Base-by-base conservation (phyloP, 2,329 filamentous ascomycete genomes). In the Dactylellina leptospora region DNA sequence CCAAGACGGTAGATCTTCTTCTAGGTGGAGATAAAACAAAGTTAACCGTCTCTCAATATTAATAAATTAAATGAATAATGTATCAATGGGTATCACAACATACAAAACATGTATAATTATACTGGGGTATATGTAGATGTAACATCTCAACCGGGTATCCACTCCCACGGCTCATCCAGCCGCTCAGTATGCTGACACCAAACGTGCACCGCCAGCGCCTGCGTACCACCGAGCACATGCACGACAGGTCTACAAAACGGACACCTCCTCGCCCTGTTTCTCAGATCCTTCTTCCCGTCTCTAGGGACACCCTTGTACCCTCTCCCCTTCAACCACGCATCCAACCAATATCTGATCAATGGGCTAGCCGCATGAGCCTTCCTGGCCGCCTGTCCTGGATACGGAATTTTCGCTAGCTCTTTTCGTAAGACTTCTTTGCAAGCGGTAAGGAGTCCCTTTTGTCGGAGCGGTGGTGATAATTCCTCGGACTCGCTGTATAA, bases 291-390 rank as follows among this genome's bases (percentile, higher is more conserved):
- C 6, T 27, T 54, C 22, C 38, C 50, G 11, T 30, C 33, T 9
- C 33, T 33, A 1, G 56, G 48, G 2, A 62, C 23, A 2, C 63
- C 48, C 33, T 70, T 70, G 20, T 55, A 61, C 0, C 50, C 50
- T 8, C 64, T 54, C 28, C 11, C 25, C 8, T 10, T 25, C 23
- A 70, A n/a, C 64, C 64, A 70, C n/a, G 58, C 48, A n/a, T 50
- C 42, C 30, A 70, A n/a, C 64, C 64, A 70, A 48, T 70, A 56
- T 18, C 56, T 38, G 8, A 70, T 45, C 48, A 70, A 36, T 13
- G 42, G 50, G 3, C 42, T 42, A 1, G 48, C 23, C 11, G 23
- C 28, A 8, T 42, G 51, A 1, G 40, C 27, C 16, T 38, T 53
- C 22, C 63, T 25, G 1, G 51, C 42, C 20, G 13, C 25, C 22